Evolutionary conservation across 768 basidiomycete species (phyloP).

Genomic region (Rhizopogon vesiculosus): DNA sequence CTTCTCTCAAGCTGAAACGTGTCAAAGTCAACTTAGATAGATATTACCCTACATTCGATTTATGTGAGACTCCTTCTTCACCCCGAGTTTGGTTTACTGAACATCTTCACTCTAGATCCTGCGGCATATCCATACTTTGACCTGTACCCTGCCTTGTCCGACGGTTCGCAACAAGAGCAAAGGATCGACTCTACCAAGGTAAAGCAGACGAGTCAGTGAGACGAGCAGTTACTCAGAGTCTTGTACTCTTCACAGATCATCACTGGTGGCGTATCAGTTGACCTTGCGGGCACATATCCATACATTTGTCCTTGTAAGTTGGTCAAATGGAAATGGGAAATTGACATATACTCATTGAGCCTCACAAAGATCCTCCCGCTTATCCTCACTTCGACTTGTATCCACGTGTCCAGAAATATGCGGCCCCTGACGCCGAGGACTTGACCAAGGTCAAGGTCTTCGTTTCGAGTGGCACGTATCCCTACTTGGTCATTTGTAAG

Average conservation of each 20-base stretch:
- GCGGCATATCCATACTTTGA: constrained; percentile 34
- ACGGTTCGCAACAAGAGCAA: neutral
- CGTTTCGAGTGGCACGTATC: constrained; percentile 8
- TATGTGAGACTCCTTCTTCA: constrained; percentile 13
- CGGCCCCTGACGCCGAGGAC: neutral
- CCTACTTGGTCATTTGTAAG: constrained; percentile 11
- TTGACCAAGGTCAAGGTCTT: neutral
- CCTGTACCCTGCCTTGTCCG: constrained; percentile 5
- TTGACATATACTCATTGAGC: neutral
- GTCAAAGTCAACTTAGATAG: neutral
- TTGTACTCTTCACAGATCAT: neutral
- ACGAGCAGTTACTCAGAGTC: neutral
- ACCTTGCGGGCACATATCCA: constrained; percentile 1
- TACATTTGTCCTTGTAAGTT: constrained; percentile 4
- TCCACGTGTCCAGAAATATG: constrained; percentile 10
- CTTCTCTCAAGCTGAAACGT: neutral
- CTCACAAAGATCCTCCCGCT: constrained; percentile 10
- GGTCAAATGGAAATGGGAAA: neutral
- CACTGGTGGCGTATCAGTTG: neutral
- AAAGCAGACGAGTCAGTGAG: neutral
- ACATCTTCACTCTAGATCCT: constrained; percentile 14
- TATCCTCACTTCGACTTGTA: constrained; percentile 33
- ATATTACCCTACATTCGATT: constrained; percentile 16
- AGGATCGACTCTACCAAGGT: neutral
- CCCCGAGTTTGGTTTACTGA: neutral